A percentile compares a stretch with the other conserved stretches of the same genome.
Conservation (phyloP, 495 filamentous ascomycete genomes). For the Penicillium odoratum region DNA sequence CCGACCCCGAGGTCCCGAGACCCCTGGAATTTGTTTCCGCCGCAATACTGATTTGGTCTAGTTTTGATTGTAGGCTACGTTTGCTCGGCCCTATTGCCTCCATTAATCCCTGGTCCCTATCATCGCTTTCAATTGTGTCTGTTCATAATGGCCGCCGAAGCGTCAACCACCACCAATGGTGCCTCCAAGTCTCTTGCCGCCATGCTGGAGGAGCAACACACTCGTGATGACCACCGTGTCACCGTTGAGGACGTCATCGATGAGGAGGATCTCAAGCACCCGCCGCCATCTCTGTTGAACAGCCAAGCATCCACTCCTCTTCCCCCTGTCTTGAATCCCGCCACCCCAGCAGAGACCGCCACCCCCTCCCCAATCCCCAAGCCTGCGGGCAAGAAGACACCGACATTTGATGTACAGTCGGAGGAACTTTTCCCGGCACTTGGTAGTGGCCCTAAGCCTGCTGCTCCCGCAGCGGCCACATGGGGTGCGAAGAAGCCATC, state of each 20-base stretch:
- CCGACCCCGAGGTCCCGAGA: neutral
- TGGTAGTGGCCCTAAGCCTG: conserved; percentile 67
- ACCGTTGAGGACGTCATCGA: conserved; percentile 80
- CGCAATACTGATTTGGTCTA: conserved; percentile 21
- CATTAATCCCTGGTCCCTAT: conserved; percentile 3
- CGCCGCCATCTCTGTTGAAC: conserved; percentile 46
- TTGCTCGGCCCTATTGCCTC: conserved; percentile 11
- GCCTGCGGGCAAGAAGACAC: conserved; percentile 45
- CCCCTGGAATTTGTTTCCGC: neutral
- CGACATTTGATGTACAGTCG: conserved; percentile 72
- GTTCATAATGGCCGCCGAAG: conserved; percentile 49
- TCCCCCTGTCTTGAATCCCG: conserved; percentile 18
- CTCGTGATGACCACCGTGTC: conserved; percentile 58
- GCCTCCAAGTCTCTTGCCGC: conserved; percentile 61
- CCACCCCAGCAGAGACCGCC: conserved; percentile 20
- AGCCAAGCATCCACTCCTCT: conserved; percentile 26
- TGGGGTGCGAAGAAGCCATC: conserved; percentile 66
- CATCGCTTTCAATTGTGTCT: conserved; percentile 10
- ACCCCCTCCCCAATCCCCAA: conserved; percentile 30
- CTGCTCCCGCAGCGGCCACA: conserved; percentile 59
- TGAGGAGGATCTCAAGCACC: conserved; percentile 70
- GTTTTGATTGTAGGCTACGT: conserved; percentile 22
- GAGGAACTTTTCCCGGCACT: conserved; percentile 90
- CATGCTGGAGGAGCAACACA: conserved; percentile 76
- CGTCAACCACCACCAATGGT: conserved; percentile 38